phyloP scores from a whole-genome alignment of 2,329 filamentous ascomycete species.

The Xylariaceae sp. region DNA sequence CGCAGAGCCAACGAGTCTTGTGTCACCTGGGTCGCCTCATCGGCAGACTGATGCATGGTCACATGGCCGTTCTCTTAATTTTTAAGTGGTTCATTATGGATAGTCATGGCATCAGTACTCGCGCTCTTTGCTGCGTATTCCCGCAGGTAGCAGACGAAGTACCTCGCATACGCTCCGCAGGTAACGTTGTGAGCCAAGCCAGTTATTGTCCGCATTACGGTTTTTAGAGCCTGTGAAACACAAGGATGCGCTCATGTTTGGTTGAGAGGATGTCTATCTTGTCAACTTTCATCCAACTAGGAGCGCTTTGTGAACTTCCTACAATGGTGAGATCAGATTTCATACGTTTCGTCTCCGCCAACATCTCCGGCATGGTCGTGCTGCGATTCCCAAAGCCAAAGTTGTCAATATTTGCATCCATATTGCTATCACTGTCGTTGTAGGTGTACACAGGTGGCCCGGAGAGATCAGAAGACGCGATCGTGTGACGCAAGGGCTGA shows the following conservation, averaged over 20 bases:
- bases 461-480: conserved; percentile 45
- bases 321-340: conserved; percentile 42
- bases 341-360: conserved; percentile 40
- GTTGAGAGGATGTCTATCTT: conserved; percentile 18
- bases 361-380: conserved; percentile 42
- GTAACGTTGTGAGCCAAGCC: conserved; percentile 42
- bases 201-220: conserved; percentile 42
- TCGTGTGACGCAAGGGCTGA: conserved; percentile 44
- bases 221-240: conserved; percentile 33
- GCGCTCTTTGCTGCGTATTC: conserved; percentile 41
- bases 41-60: conserved; percentile 44
- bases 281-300: conserved; percentile 48
- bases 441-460: conserved; percentile 45
- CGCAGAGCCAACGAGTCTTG: conserved; percentile 43
- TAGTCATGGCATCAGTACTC: conserved; percentile 45
- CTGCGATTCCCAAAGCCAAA: conserved; percentile 45
- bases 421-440: conserved; percentile 39
- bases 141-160: conserved; percentile 47
- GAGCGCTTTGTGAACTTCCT: conserved; percentile 44
- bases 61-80: conserved; percentile 40
- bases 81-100: conserved; percentile 50
- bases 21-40: conserved; percentile 43
- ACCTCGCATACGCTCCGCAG: conserved; percentile 39
- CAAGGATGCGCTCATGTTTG: not conserved
- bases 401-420: conserved; percentile 33